Evolutionary conservation across 805 yeast genomes (phyloP).

Genomic region (Torulaspora microellipsoides): DNA sequence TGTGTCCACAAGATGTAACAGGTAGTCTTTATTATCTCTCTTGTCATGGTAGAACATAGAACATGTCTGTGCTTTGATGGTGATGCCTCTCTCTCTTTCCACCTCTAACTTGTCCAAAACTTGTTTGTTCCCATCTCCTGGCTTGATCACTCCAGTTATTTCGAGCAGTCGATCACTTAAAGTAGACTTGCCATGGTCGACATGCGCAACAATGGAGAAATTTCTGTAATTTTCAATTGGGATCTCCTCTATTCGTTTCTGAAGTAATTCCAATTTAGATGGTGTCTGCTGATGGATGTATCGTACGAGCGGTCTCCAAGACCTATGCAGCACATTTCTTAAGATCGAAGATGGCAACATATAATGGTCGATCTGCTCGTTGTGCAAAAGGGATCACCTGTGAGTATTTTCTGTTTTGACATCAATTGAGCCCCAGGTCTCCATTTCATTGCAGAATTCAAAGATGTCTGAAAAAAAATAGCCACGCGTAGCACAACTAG

Average conservation of each 20-base stretch:
- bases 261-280: constrained; percentile 25
- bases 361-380: no score
- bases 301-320: constrained; percentile 15
- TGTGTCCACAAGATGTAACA: constrained; percentile 88
- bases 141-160: constrained; percentile 79
- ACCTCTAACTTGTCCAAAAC: constrained; percentile 90
- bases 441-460: no score
- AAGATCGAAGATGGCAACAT: constrained; percentile 6
- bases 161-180: constrained; percentile 84
- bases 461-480: neutral
- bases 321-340: constrained; percentile 6
- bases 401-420: no score
- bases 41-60: constrained; percentile 77
- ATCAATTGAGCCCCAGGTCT: no score
- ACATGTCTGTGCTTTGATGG: constrained; percentile 96
- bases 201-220: constrained; percentile 94
- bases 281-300: constrained; percentile 11
- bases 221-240: constrained; percentile 82
- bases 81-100: constrained; percentile 93
- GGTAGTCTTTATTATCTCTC: constrained; percentile 58
- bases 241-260: constrained; percentile 63
- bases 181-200: constrained; percentile 86
- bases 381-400: no score
- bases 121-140: constrained; percentile 65
- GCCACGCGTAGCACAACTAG: neutral